phyloP scores from a whole-genome alignment of 352 stramenopile genomes.

The Globisporangium emineosum region DNA sequence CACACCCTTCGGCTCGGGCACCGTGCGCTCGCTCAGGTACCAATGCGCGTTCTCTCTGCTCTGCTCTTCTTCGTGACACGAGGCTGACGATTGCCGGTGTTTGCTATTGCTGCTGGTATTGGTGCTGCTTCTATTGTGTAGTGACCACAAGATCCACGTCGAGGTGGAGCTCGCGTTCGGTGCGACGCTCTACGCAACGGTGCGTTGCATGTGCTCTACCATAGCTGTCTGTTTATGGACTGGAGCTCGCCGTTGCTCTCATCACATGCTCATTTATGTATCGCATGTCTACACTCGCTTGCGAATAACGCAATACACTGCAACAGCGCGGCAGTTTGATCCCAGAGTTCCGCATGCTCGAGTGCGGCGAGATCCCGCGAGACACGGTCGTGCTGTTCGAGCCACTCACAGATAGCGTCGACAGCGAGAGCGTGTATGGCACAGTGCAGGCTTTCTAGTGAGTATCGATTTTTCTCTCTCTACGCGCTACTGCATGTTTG shows the following conservation, averaged over 20 bases:
- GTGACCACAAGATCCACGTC: slow-evolving; percentile 50
- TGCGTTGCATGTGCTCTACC: slow-evolving; percentile 17
- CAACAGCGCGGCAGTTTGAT: slow-evolving; percentile 47
- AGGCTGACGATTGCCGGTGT: neutral
- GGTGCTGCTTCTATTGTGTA: slow-evolving; percentile 15
- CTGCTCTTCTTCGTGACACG: neutral
- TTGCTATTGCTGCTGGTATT: slow-evolving; percentile 12
- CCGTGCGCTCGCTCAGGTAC: slow-evolving; percentile 36
- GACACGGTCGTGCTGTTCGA: slow-evolving; percentile 40
- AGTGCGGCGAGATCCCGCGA: slow-evolving; percentile 62
- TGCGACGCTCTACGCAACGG: slow-evolving; percentile 54
- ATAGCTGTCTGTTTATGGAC: no score
- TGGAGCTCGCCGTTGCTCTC: neutral
- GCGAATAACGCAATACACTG: no score
- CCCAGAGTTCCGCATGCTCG: slow-evolving; percentile 65
- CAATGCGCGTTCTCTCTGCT: neutral
- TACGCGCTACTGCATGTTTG: neutral
- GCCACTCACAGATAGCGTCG: neutral
- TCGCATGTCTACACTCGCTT: no score
- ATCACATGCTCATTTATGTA: no score
- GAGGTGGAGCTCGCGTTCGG: slow-evolving; percentile 47
- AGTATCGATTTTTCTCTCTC: neutral
- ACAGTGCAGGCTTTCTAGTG: slow-evolving; percentile 39
- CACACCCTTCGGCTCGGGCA: slow-evolving; percentile 60
- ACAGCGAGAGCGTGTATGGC: slow-evolving; percentile 6